These are phyloP conservation scores for Asterophora lycoperdoides DNA, from an alignment of 768 basidiomycete genomes.

Conservation along the genomic window DNA sequence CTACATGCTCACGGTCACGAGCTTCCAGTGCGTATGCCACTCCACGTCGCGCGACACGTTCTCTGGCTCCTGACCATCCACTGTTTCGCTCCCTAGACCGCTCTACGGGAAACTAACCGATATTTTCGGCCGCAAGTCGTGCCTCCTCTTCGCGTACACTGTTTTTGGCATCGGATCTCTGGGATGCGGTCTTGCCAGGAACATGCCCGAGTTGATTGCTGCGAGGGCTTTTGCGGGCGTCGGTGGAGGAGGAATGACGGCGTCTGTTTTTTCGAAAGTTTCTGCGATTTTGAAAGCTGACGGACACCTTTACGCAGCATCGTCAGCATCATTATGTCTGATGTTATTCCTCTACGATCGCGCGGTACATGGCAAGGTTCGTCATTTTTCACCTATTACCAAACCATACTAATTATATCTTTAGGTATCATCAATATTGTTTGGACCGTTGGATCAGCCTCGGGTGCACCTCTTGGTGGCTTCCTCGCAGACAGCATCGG, in stretches of 20 bases:
- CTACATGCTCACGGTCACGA: conserved; percentile 56
- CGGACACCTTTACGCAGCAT: conserved; percentile 32
- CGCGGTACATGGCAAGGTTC: conserved; percentile 70
- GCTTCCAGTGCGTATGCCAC: conserved; percentile 46
- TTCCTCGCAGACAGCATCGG: conserved; percentile 59
- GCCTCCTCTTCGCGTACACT: conserved; percentile 51
- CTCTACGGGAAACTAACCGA: conserved; percentile 63
- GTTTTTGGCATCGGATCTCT: conserved; percentile 53
- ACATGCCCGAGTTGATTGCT: conserved; percentile 50
- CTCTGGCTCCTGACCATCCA: background rate
- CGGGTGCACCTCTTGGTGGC: conserved; percentile 62
- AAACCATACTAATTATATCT: background rate
- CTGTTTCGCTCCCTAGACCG: conserved; percentile 34
- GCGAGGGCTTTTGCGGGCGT: conserved; percentile 55
- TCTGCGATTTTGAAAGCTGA: background rate
- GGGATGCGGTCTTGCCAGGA: conserved; percentile 48
- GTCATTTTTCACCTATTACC: background rate
- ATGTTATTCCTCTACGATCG: conserved; percentile 56
- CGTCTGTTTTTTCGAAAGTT: conserved; percentile 34
- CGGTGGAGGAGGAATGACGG: conserved; percentile 60
- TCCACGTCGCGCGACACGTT: background rate
- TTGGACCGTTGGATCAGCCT: conserved; percentile 51
- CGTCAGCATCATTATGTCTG: conserved; percentile 62
- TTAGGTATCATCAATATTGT: conserved; percentile 57
- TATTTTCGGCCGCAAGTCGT: conserved; percentile 58